Evolutionary conservation across 2,329 filamentous ascomycete genomes (phyloP), one percentile per base, ranked within the genome.

Genomic region (Xylaria sp.): DNA sequence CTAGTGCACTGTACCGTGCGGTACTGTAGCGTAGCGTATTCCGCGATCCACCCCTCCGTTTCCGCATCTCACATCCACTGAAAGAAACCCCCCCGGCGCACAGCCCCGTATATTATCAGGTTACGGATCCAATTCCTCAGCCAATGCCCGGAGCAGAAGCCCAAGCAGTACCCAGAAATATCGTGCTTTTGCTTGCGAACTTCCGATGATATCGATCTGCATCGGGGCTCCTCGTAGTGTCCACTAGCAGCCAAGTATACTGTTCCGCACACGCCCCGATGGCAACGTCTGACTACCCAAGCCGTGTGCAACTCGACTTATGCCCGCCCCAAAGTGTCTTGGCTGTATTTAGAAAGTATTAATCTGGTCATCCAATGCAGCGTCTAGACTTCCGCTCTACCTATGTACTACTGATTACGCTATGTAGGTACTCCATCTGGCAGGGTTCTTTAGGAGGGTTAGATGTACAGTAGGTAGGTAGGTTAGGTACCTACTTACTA

Each of bases 171-270:
- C 54, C 54, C 55, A 59, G 55, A 60, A 55, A 42, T 53, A 47
- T 50, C 47, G 37, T 42, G n/a, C 55, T 44, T 44, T 42, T 25
- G 25, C 55, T 44, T 37, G 16, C 32, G n/a, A 16, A 12, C 37
- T 66, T 35, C 32, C 62, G 53, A 69, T 69, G 55, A 65, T 64
- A 64, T 69, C 40, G 59, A 63, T 62, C 53, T 48, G 18, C 51
- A 37, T 50, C 23, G 35, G 12, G 21, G 29, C 21, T 9, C 44
- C 18, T 47, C n/a, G 44, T 47, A 21, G 44, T 23, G 44, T 21
- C n/a, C 44, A 47, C 44, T 47, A 58, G 42, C n/a, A 16, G 40
- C 18, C 18, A n/a, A 44, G 23, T 10, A 40, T 54, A 27, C 23
- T 10, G 48, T 50, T 65, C 62, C 63, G 44, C 44, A 42, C 61